phyloP scores from a whole-genome alignment of 306 rosid genomes.

The Glycine tomentella region DNA sequence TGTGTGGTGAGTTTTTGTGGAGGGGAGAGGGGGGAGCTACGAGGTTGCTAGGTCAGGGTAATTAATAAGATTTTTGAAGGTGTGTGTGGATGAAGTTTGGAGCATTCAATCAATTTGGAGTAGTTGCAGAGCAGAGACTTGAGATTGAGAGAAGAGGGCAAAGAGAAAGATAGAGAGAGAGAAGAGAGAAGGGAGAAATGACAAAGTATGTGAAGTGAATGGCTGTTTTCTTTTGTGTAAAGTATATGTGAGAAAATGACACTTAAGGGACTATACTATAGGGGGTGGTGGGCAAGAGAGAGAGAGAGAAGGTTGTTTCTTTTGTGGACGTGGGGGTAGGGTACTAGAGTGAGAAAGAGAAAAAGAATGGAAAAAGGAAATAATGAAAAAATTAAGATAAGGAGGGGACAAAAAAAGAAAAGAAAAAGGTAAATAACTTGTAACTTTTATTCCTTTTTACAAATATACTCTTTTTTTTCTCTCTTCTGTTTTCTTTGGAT shows the following conservation, averaged over 20 bases:
- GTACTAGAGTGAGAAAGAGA: conserved; percentile 57
- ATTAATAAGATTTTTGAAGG: conserved; percentile 57
- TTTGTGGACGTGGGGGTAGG: conserved; percentile 76
- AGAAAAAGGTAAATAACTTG: conserved; percentile 46
- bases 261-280: conserved; percentile 66
- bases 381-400: conserved; percentile 51
- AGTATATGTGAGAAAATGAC: conserved; percentile 99
- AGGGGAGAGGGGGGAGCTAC: too few relatives aligned
- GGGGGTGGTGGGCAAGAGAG: conserved; percentile 50
- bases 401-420: conserved; percentile 19
- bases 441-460: conserved; percentile 49
- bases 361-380: conserved; percentile 47
- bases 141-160: conserved; percentile 63
- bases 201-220: conserved; percentile 96
- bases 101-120: conserved; percentile 68
- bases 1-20: background rate
- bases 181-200: conserved; percentile 53
- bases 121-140: conserved; percentile 80
- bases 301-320: conserved; percentile 43
- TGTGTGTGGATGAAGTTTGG: conserved; percentile 57
- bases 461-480: conserved; percentile 27
- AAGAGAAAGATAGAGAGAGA: conserved; percentile 39
- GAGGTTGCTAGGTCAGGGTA: conserved; percentile 31
- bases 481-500: conserved; percentile 38
- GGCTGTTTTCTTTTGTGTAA: conserved; percentile 94